Conservation (phyloP, 768 basidiomycete species). For the Hygrocybe coccinea region DNA sequence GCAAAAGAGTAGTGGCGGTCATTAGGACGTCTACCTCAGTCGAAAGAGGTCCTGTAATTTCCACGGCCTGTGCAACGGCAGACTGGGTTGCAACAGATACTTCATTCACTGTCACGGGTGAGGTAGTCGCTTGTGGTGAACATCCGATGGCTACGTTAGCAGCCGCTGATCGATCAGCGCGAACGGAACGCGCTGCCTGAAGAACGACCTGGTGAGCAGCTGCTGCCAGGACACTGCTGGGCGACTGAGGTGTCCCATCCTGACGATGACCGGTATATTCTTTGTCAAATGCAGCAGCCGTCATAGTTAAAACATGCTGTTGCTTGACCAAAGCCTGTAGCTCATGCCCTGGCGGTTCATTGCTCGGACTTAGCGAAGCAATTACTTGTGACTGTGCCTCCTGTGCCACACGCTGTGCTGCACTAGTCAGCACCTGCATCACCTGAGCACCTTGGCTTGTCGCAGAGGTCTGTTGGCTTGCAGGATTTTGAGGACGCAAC, state of each 20-base stretch:
- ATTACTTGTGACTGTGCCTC: conserved; percentile 66
- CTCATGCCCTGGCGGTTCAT: conserved; percentile 59
- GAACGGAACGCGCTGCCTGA: conserved; percentile 68
- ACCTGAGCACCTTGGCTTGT: conserved; percentile 61
- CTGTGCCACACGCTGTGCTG: conserved; percentile 73
- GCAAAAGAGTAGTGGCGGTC: conserved; percentile 54
- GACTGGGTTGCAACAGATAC: conserved; percentile 50
- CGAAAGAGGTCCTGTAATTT: conserved; percentile 63
- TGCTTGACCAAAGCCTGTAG: conserved; percentile 73
- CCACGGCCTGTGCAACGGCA: conserved; percentile 80
- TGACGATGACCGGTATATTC: conserved; percentile 54
- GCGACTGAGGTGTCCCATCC: not conserved
- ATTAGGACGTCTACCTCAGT: conserved; percentile 80
- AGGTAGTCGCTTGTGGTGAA: conserved; percentile 40
- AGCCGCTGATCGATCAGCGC: conserved; percentile 44
- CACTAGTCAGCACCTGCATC: conserved; percentile 69
- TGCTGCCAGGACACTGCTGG: conserved; percentile 51
- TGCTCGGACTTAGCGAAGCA: conserved; percentile 40
- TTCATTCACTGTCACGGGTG: conserved; percentile 48
- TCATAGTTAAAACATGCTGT: conserved; percentile 66
- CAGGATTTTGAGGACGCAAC: not conserved
- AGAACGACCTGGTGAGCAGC: conserved; percentile 80
- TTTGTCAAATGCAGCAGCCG: conserved; percentile 72
- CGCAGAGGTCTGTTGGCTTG: conserved; percentile 1
- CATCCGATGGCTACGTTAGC: conserved; percentile 31